phyloP scores from a whole-genome alignment of 2,329 filamentous ascomycete genomes.

The Tolypocladium album region DNA sequence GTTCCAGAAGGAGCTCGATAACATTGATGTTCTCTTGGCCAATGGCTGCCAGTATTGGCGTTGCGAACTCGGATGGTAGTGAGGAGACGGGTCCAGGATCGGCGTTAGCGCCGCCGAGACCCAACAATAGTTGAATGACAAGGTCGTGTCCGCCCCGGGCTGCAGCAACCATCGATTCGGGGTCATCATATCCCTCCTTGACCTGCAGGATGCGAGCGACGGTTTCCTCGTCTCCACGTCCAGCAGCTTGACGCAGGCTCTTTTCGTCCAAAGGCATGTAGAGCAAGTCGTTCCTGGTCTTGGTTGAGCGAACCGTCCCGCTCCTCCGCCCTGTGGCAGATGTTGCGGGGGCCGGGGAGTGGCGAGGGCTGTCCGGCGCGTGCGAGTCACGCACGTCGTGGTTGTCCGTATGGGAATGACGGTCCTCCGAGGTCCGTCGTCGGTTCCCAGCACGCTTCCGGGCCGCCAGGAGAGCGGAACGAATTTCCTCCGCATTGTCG shows the following conservation, averaged over 20 bases:
- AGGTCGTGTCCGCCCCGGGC: constrained; percentile 86
- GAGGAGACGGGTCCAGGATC: constrained; percentile 58
- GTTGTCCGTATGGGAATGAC: constrained; percentile 33
- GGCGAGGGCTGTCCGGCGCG: constrained; percentile 46
- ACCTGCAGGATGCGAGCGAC: constrained; percentile 52
- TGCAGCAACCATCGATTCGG: constrained; percentile 81
- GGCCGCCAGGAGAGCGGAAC: constrained; percentile 51
- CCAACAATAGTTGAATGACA: constrained; percentile 68
- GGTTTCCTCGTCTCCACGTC: constrained; percentile 50
- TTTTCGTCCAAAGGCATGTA: constrained; percentile 55
- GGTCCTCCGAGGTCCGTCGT: constrained; percentile 47
- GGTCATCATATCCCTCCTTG: constrained; percentile 55
- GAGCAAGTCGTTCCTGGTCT: constrained; percentile 52
- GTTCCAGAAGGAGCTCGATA: constrained; percentile 66
- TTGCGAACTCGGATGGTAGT: constrained; percentile 61
- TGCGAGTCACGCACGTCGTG: constrained; percentile 40
- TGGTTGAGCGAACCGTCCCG: constrained; percentile 48
- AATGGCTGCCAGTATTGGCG: constrained; percentile 89
- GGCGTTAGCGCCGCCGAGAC: constrained; percentile 52
- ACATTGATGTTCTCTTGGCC: constrained; percentile 81
- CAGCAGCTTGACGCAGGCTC: constrained; percentile 48
- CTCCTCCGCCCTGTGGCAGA: constrained; percentile 34
- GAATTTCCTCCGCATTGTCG: constrained; percentile 73
- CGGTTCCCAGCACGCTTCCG: constrained; percentile 44
- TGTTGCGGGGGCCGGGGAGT: constrained; percentile 35